phyloP scores from a whole-genome alignment of 73 alveolate genomes.

The Effrenium voratum region DNA sequence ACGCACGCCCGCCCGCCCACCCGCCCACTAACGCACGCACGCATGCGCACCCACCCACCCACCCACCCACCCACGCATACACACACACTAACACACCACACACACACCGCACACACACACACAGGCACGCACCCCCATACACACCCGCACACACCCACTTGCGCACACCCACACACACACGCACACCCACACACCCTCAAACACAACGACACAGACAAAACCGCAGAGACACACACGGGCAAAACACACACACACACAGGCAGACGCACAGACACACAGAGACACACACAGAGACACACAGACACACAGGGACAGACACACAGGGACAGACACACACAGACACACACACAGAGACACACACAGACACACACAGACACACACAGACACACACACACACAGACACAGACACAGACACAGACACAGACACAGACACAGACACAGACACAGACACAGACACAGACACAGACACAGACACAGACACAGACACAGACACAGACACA shows the following conservation, averaged over 20 bases:
- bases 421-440: slow-evolving; percentile 16
- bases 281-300: slow-evolving; percentile 15
- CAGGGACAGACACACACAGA: neutral
- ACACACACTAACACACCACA: neutral
- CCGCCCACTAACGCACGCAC: neutral
- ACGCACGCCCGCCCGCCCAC: neutral
- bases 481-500: slow-evolving; percentile 5
- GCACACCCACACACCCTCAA: neutral
- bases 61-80: neutral
- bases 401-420: slow-evolving; percentile 26
- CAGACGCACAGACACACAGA: slow-evolving; percentile 17
- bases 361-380: slow-evolving; percentile 11
- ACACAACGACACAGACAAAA: neutral
- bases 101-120: neutral
- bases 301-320: slow-evolving; percentile 10
- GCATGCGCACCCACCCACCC: neutral
- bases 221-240: neutral
- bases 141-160: neutral
- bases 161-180: neutral
- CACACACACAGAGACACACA: slow-evolving; percentile 33
- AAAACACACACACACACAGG: neutral
- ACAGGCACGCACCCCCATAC: neutral
- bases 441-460: slow-evolving; percentile 12
- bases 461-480: slow-evolving; percentile 11
- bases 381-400: slow-evolving; percentile 33